Evolutionary conservation across 2,329 filamentous ascomycete genomes (phyloP).

Genomic region (Diaporthe aspalathi): DNA sequence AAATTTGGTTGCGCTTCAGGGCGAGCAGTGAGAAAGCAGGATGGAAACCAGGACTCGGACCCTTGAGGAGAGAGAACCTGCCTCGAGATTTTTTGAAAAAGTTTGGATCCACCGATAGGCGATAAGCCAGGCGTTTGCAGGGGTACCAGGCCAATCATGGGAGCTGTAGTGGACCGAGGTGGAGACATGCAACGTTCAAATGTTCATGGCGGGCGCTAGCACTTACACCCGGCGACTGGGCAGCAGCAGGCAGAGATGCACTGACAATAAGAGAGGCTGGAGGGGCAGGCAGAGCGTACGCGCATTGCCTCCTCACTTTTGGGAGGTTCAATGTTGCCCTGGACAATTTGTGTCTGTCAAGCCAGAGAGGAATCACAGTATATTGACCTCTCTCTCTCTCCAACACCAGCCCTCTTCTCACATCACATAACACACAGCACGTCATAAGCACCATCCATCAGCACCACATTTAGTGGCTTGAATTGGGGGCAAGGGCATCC

Average conservation of each 20-base stretch:
- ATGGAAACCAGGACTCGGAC: slow-evolving; percentile 18
- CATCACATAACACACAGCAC: background rate
- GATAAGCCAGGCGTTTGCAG: slow-evolving; percentile 13
- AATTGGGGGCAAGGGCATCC: background rate
- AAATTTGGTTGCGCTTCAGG: slow-evolving; percentile 26
- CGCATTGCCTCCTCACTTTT: background rate
- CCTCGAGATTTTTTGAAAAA: slow-evolving; percentile 40
- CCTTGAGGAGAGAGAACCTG: slow-evolving; percentile 22
- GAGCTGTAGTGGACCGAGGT: slow-evolving; percentile 15
- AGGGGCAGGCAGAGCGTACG: background rate
- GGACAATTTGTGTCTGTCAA: background rate
- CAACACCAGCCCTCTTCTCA: background rate
- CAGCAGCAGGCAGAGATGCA: slow-evolving; percentile 12
- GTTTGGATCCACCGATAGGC: slow-evolving; percentile 37
- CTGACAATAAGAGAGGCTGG: background rate
- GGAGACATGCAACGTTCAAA: slow-evolving; percentile 16
- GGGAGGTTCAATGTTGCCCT: background rate
- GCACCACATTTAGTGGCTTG: slow-evolving; percentile 1
- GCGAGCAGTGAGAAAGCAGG: slow-evolving; percentile 10
- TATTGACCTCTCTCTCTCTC: background rate
- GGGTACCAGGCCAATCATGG: background rate
- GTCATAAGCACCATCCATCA: too few species aligned
- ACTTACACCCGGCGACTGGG: slow-evolving; percentile 24
- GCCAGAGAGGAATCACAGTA: background rate
- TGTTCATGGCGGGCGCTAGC: slow-evolving; percentile 13